Evolutionary conservation across 2,329 filamentous ascomycete species (phyloP), one percentile per base, ranked within the genome.

Genomic region (Trichoderma sp.): DNA sequence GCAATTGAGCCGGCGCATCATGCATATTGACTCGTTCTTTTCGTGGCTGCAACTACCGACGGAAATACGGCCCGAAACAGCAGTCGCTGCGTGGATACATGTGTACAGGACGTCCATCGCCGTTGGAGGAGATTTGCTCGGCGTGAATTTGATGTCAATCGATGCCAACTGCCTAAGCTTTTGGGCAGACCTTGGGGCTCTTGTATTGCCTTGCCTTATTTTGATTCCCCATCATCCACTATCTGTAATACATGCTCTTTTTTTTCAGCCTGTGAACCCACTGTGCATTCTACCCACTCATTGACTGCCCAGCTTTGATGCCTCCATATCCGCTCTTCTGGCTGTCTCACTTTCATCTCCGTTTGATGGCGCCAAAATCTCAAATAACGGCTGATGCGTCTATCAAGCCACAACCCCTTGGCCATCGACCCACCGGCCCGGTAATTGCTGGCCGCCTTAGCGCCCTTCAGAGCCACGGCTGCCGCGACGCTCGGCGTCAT

Each of bases 391-490:
- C 55, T 52, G 40, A 43, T 43, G 40, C 40, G 40, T 43, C 64
- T 33, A 47, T 65, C 68, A 66, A 69, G 68, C 68, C 68, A 69
- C 68, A 62, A 27, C 47, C 47, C 62, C 56, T 68, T 61, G 47
- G 47, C 47, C 64, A 61, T 58, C 43, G 65, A 68, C 65, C 65
- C 65, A 68, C 65, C 40, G 21, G 52, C 63, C 53, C 47, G 64
- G 64, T 47, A 67, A 56, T 55, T 68, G 56, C 24, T 55, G 27
- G 40, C 40, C 13, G 19, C n/a, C 24, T 33, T 61, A 49, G 47
- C 47, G 49, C 37, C 58, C 49, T 13, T n/a, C 21, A 49, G 43
- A 70, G 68, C 68, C 68, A 70, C 68, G 62, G 37, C 14, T 55
- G 53, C 49, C 33, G 40, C 7, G 8, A 11, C 35, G 19, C 40